Evolutionary conservation across 1,284 basidiomycete species (phyloP).

Genomic region (Melampsora americana): DNA sequence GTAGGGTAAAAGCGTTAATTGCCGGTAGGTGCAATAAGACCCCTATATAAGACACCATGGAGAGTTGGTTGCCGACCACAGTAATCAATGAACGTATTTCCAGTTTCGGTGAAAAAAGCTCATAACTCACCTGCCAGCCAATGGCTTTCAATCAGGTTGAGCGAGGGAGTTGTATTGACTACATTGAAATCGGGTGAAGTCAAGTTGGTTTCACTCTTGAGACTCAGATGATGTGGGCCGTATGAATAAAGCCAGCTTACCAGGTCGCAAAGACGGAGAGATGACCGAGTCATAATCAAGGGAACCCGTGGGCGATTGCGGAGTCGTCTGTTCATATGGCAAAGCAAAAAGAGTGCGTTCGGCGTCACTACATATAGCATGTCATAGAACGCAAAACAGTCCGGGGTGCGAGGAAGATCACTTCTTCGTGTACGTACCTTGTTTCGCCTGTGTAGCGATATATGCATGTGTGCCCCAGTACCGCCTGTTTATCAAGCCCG

Average conservation of each 20-base stretch:
- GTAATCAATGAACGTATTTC: background rate
- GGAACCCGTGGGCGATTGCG: background rate
- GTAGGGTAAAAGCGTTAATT: conserved; percentile 35
- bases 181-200: background rate
- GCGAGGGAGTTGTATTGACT: background rate
- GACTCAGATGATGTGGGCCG: no score
- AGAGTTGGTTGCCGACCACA: background rate
- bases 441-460: conserved; percentile 35
- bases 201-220: no score
- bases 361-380: no score
- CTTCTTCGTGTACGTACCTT: background rate
- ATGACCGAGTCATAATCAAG: background rate
- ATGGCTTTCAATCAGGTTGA: conserved; percentile 41
- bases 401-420: no score
- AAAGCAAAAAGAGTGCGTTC: background rate
- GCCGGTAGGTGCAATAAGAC: conserved; percentile 40
- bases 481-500: conserved; percentile 7
- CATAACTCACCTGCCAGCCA: conserved; percentile 36
- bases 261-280: background rate
- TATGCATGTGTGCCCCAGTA: conserved; percentile 29
- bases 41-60: conserved; percentile 9
- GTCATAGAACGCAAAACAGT: background rate
- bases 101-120: no score
- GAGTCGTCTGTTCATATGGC: background rate
- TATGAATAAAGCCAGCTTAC: background rate